A percentile compares a stretch with the other conserved stretches of the same genome.
Evolutionary conservation across 2,329 filamentous ascomycete genomes (phyloP).

Genomic region (Davidsoniella neocaledoniae): DNA sequence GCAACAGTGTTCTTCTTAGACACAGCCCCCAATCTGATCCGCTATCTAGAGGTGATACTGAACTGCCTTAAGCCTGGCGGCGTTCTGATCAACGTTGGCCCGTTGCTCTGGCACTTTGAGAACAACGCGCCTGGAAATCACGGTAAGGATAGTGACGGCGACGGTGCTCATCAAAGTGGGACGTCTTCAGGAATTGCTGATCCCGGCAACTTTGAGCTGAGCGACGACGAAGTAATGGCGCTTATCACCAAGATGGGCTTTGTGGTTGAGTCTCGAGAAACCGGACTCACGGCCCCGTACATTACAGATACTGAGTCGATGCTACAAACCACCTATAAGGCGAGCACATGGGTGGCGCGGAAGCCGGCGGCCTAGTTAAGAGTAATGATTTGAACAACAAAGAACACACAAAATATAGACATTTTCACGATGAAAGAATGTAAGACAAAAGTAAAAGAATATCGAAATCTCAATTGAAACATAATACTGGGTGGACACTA

Average conservation of each 20-base stretch:
- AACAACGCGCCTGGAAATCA: slow-evolving; percentile 47
- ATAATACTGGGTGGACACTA: neutral
- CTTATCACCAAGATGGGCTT: slow-evolving; percentile 67
- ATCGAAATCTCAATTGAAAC: neutral
- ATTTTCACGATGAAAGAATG: neutral
- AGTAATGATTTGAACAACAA: neutral
- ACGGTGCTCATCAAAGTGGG: slow-evolving; percentile 31
- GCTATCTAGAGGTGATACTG: slow-evolving; percentile 70
- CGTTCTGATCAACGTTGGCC: slow-evolving; percentile 76
- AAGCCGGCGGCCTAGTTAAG: slow-evolving; percentile 31
- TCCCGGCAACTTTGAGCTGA: slow-evolving; percentile 77
- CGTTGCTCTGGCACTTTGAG: slow-evolving; percentile 90
- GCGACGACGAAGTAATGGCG: slow-evolving; percentile 70
- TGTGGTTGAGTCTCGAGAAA: slow-evolving; percentile 45
- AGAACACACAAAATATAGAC: neutral
- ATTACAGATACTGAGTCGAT: slow-evolving; percentile 75
- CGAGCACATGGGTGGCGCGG: slow-evolving; percentile 70
- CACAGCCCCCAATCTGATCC: slow-evolving; percentile 81
- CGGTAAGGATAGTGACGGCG: slow-evolving; percentile 33
- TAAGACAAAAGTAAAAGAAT: neutral
- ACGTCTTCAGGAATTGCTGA: slow-evolving; percentile 59
- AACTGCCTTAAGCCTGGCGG: slow-evolving; percentile 65
- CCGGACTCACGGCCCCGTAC: slow-evolving; percentile 56
- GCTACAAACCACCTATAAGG: slow-evolving; percentile 66
- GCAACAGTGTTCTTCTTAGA: slow-evolving; percentile 92